phyloP scores from a whole-genome alignment of 352 stramenopile species.

The Pythium grandisporangium region DNA sequence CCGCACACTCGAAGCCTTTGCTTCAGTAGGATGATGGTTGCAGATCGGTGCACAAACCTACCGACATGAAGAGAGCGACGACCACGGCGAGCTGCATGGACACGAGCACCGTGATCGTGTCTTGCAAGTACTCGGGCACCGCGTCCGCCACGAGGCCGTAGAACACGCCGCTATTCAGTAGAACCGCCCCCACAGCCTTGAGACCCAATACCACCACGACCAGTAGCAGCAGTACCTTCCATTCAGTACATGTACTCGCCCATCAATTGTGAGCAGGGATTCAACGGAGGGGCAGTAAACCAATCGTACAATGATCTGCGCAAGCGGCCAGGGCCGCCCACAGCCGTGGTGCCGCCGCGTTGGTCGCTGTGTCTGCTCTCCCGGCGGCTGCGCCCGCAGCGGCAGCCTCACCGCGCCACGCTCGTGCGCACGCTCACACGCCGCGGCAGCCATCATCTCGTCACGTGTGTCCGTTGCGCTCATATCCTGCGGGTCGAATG shows the following conservation, averaged over 20 bases:
- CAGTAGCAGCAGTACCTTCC: too few relatives aligned
- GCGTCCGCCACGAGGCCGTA: conserved; percentile 32
- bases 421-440: too few relatives aligned
- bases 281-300: neutral
- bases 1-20: too few relatives aligned
- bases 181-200: conserved; percentile 20
- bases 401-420: too few relatives aligned
- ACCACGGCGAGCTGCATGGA: conserved; percentile 30
- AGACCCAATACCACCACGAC: neutral
- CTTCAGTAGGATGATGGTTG: neutral
- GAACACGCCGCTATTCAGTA: conserved; percentile 33
- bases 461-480: too few relatives aligned
- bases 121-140: conserved; percentile 24
- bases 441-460: too few relatives aligned
- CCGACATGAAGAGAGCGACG: conserved; percentile 21
- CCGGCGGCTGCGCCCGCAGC: too few relatives aligned
- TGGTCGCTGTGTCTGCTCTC: neutral
- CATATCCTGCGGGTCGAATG: too few relatives aligned
- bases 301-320: conserved; percentile 10
- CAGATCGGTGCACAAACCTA: neutral
- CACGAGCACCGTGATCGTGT: conserved; percentile 29
- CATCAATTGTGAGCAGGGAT: too few relatives aligned
- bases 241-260: too few relatives aligned
- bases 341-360: conserved; percentile 31
- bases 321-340: conserved; percentile 19